Evolutionary conservation across 192 early-diverging fungal genomes (phyloP), one percentile per base, ranked within the genome.

Genomic region (Coemansia sp.): DNA sequence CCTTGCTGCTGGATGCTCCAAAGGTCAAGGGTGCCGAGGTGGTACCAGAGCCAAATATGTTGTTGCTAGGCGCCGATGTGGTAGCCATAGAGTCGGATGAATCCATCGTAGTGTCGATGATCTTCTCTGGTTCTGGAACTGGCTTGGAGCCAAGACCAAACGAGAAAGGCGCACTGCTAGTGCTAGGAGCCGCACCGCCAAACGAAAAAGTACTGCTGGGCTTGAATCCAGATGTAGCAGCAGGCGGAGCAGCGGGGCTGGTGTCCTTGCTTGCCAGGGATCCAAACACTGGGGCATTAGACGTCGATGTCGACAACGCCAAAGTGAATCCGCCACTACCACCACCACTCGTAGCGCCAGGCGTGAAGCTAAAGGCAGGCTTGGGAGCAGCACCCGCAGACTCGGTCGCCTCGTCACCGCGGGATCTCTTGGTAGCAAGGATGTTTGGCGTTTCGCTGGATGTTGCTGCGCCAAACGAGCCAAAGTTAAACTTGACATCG

Each of bases 21-120:
- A 84, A 84, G 22, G 74, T 65, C 20, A 71, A 64, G 2, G 44
- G 69, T 2, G 79, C 79, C 1, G 79, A 70, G 5, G 75, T 75
- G 3, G 76, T 27, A 12, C 67, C 40, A 16, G 57, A 60, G 16
- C 31, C 57, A 60, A 60, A 60, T 3, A 33, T 33, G 31, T 33
- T 33, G 31, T 18, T 60, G 6, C 57, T 15, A 34, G 67, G 15
- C 5, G 57, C 42, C n/a, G 72, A 68, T 2, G 68, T 59, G 33
- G 57, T 22, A 1, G 64, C 63, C 38, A 41, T 42, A 13, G 62
- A 22, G 24, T 65, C 49, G 4, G 70, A 18, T 15, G 46, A 41
- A 44, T 63, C 47, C 22, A 42, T 69, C 12, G 76, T 78, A 47
- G 74, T 54, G 38, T 82, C 80, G 11, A 82, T 44, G 1, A 70